These are phyloP conservation scores for Crithidia sp. DNA, from an alignment of 208 protist species.

Conservation along the genomic window DNA sequence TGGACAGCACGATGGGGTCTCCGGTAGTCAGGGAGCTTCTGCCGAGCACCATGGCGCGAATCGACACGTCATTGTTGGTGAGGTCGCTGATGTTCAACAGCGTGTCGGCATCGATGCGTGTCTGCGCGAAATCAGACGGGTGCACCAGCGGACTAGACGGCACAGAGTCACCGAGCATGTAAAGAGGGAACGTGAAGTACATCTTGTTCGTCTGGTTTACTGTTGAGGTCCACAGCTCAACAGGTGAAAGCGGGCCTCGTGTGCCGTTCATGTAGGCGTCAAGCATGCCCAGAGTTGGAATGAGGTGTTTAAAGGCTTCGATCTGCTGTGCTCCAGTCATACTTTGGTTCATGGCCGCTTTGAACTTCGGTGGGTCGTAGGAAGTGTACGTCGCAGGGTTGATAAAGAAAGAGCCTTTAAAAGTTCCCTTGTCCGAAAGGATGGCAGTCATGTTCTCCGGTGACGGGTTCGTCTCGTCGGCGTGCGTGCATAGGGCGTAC, in stretches of 20 bases:
- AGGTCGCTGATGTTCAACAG: constrained; percentile 2
- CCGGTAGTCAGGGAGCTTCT: neutral
- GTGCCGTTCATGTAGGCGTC: neutral
- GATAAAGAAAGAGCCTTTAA: neutral
- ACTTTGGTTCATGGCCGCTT: neutral
- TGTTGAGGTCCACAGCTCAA: neutral
- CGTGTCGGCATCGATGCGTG: neutral
- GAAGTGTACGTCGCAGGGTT: neutral
- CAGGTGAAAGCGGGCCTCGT: neutral
- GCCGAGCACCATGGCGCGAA: constrained; percentile 2
- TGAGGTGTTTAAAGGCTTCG: neutral
- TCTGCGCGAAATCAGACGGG: neutral
- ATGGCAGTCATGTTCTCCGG: neutral
- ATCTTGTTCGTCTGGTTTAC: neutral
- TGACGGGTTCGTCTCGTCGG: neutral
- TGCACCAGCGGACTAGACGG: neutral
- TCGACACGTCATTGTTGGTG: neutral
- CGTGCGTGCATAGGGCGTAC: neutral
- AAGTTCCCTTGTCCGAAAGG: neutral
- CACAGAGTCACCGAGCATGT: neutral
- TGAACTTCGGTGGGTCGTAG: neutral
- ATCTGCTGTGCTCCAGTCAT: too few relatives aligned
- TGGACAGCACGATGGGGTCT: constrained; percentile 1
- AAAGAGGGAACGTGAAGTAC: neutral
- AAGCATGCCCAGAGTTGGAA: neutral